phyloP scores from a whole-genome alignment of 176 grass and related monocot species.

The Oryza glumipatula region DNA sequence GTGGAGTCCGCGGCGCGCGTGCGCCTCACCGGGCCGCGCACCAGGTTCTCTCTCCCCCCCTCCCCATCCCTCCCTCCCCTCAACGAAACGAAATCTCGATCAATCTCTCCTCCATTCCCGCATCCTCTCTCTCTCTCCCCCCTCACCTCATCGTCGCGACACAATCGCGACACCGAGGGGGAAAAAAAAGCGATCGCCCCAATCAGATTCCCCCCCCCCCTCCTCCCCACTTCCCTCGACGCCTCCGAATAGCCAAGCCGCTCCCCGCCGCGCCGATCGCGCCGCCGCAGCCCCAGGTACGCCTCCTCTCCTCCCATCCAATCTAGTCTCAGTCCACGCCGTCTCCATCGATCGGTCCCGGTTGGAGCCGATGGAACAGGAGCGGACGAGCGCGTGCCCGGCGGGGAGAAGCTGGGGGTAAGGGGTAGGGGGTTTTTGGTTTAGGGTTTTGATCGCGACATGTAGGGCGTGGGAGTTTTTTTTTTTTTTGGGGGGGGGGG shows the following conservation, averaged over 20 bases:
- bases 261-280: conserved; percentile 5
- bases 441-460: conserved; percentile 45
- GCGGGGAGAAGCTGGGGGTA: neutral
- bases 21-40: conserved; percentile 31
- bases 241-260: neutral
- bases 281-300: conserved; percentile 43
- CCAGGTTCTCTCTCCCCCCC: conserved; percentile 26
- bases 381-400: neutral
- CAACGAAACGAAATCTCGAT: neutral
- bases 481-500: neutral
- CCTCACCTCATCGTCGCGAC: conserved; percentile 9
- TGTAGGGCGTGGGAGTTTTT: neutral
- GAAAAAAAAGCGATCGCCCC: conserved; percentile 1
- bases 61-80: neutral
- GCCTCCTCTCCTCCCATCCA: neutral
- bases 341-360: conserved; percentile 8
- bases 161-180: neutral
- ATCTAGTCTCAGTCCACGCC: neutral
- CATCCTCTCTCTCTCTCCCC: conserved; percentile 14
- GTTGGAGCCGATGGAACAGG: conserved; percentile 5
- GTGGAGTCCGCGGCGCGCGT: conserved; percentile 34
- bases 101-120: conserved; percentile 17
- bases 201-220: neutral
- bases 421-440: conserved; percentile 3
- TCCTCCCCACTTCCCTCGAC: neutral